Percentiles rank a stretch among this genome's conserved stretches.
phyloP scores from a whole-genome alignment of 805 yeast species.

The Sugiyamaella floridensis region DNA sequence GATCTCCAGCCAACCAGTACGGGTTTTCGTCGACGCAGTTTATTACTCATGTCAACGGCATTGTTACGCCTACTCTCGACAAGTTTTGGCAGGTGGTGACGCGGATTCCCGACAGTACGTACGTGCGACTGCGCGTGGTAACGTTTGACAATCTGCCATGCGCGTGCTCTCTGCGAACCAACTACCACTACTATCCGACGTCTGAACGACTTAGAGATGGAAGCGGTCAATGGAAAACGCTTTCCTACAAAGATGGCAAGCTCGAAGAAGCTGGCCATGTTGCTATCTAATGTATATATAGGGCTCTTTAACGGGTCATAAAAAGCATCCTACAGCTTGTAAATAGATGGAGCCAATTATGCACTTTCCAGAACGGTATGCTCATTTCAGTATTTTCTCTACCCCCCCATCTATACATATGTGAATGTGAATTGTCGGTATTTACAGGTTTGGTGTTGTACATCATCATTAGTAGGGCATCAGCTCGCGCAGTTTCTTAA shows the following conservation, averaged over 20 bases:
- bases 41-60: constrained; percentile 82
- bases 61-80: constrained; percentile 61
- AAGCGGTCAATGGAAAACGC: constrained; percentile 49
- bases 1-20: constrained; percentile 83
- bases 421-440: background rate
- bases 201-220: constrained; percentile 40
- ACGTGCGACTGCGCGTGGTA: constrained; percentile 72
- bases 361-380: no score
- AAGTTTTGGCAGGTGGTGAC: constrained; percentile 62
- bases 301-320: background rate
- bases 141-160: constrained; percentile 82
- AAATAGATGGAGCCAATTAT: no score
- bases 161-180: constrained; percentile 79
- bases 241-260: constrained; percentile 33
- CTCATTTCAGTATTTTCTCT: no score
- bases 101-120: constrained; percentile 68
- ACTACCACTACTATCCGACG: constrained; percentile 79
- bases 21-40: constrained; percentile 73
- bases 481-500: constrained; percentile 51
- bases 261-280: background rate
- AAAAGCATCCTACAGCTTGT: background rate
- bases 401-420: no score
- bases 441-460: background rate
- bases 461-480: constrained; percentile 36
- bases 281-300: constrained; percentile 6